Evolutionary conservation across 805 yeast genomes (phyloP).

Genomic region (Wickerhamomyces kurtzmanii): DNA sequence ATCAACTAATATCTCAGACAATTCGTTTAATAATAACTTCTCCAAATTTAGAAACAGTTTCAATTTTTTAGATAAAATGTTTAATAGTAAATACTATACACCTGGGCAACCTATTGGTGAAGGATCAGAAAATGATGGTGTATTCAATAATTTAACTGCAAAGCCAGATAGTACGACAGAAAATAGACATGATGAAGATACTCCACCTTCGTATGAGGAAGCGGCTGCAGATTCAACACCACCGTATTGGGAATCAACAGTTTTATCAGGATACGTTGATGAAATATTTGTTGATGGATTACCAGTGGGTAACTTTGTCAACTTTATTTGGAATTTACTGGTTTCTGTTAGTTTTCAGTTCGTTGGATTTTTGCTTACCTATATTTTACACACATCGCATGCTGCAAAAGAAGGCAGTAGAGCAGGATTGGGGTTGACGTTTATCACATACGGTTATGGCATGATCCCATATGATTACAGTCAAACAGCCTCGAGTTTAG

Average conservation of each 20-base stretch:
- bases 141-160: slow-evolving; percentile 84
- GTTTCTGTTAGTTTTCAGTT: slow-evolving; percentile 90
- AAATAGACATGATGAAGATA: slow-evolving; percentile 29
- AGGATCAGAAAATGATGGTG: slow-evolving; percentile 68
- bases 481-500: slow-evolving; percentile 19
- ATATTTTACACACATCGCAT: slow-evolving; percentile 88
- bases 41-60: slow-evolving; percentile 22
- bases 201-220: slow-evolving; percentile 85
- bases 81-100: slow-evolving; percentile 13
- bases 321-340: slow-evolving; percentile 81
- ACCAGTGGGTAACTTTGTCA: slow-evolving; percentile 89
- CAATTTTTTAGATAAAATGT: slow-evolving; percentile 27
- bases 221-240: slow-evolving; percentile 93
- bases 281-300: slow-evolving; percentile 91
- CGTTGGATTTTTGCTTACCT: slow-evolving; percentile 86
- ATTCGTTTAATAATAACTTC: background rate
- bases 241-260: slow-evolving; percentile 91
- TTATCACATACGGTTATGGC: slow-evolving; percentile 59
- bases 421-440: slow-evolving; percentile 82
- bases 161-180: slow-evolving; percentile 53
- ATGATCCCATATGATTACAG: slow-evolving; percentile 36
- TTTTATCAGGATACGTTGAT: slow-evolving; percentile 64
- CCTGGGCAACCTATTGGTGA: slow-evolving; percentile 6
- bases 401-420: slow-evolving; percentile 95
- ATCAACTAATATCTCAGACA: too few species aligned